A percentile compares a stretch with the other conserved stretches of the same genome.
Conservation (phyloP, 2,329 filamentous ascomycete species). For the Ceratocystis papillata region DNA sequence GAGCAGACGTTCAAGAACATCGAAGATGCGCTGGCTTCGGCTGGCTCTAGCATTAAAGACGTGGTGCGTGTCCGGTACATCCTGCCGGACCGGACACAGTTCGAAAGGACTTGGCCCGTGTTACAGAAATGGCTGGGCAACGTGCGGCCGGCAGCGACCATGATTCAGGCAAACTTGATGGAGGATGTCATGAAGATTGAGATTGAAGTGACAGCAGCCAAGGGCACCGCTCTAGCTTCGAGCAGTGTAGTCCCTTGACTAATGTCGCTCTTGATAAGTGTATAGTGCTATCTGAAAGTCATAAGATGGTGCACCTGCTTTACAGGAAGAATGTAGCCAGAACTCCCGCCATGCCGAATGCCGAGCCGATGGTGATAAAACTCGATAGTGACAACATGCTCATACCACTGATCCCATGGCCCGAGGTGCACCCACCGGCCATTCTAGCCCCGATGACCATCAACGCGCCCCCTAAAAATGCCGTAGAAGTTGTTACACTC, state of each 20-base stretch:
- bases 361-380: conserved; percentile 47
- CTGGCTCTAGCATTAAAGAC: conserved; percentile 36
- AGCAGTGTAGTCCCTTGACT: not conserved
- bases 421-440: conserved; percentile 56
- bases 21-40: conserved; percentile 36
- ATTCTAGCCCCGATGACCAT: conserved; percentile 51
- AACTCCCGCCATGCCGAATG: conserved; percentile 43
- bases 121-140: conserved; percentile 41
- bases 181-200: conserved; percentile 40
- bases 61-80: conserved; percentile 45
- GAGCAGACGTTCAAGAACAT: conserved; percentile 43
- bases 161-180: conserved; percentile 43
- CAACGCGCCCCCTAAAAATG: conserved; percentile 44
- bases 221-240: not conserved
- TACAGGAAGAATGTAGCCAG: conserved; percentile 27
- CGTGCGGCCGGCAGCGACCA: conserved; percentile 44
- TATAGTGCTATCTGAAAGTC: not conserved
- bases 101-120: conserved; percentile 41
- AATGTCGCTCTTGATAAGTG: not conserved
- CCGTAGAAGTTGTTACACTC: conserved; percentile 32
- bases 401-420: conserved; percentile 58
- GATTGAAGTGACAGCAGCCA: conserved; percentile 36
- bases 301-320: not conserved
- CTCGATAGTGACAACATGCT: conserved; percentile 52
- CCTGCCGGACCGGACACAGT: conserved; percentile 39